Percentiles rank a stretch among this genome's conserved stretches.
These are phyloP conservation scores for Favolaschia claudopus DNA, from an alignment of 768 basidiomycete species.

Conservation along the genomic window DNA sequence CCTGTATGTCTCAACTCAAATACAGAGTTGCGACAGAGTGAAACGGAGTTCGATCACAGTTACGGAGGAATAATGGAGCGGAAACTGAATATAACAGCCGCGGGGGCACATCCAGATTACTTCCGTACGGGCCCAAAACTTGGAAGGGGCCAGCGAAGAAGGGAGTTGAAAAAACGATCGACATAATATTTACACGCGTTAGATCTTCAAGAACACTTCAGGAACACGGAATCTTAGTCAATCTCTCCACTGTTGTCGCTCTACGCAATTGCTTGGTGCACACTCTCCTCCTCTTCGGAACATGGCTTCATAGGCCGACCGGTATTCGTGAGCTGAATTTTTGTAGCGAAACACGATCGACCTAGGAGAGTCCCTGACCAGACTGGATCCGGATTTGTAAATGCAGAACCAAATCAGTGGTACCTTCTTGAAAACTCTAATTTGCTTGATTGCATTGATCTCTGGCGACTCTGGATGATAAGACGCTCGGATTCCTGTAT, in stretches of 20 bases:
- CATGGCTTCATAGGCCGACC: neutral
- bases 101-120: conserved; percentile 45
- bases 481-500: too few species aligned
- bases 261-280: neutral
- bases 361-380: conserved; percentile 36
- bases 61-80: conserved; percentile 46
- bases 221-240: too few species aligned
- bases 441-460: conserved; percentile 17
- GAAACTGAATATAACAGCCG: conserved; percentile 29
- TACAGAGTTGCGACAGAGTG: conserved; percentile 30
- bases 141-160: conserved; percentile 12
- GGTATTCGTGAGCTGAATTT: conserved; percentile 11
- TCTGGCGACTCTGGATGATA: neutral
- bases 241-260: too few species aligned
- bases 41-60: conserved; percentile 42
- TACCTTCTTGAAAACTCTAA: conserved; percentile 46
- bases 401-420: conserved; percentile 47
- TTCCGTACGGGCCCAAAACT: conserved; percentile 42
- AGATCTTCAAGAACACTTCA: too few species aligned
- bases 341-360: conserved; percentile 60
- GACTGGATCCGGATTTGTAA: conserved; percentile 44
- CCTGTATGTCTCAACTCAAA: conserved; percentile 34
- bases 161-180: conserved; percentile 24
- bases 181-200: conserved; percentile 1
- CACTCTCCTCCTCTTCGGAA: neutral